phyloP scores from a whole-genome alignment of 2,329 filamentous ascomycete species.

The Pseudogymnoascus sp. region DNA sequence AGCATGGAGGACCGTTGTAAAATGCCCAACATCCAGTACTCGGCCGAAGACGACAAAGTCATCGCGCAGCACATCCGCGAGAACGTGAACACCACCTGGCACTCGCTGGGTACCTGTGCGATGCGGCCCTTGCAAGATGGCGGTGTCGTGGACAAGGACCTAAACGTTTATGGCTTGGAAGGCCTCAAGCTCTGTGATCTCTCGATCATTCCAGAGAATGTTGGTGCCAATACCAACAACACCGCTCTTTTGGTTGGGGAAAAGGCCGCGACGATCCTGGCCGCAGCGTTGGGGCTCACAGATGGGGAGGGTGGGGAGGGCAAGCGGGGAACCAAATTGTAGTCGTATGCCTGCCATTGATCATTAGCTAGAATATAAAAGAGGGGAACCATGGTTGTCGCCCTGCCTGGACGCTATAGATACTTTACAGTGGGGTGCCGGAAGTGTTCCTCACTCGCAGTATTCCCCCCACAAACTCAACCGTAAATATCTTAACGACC shows the following conservation, averaged over 20 bases:
- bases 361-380: not conserved
- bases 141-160: conserved; percentile 27
- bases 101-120: conserved; percentile 30
- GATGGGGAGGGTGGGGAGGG: not conserved
- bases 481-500: not conserved
- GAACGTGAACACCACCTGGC: conserved; percentile 28
- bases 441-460: not conserved
- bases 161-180: conserved; percentile 29
- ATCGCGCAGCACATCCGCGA: conserved; percentile 33
- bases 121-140: conserved; percentile 26
- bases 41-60: conserved; percentile 15
- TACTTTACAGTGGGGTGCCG: not conserved
- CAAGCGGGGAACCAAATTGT: not conserved
- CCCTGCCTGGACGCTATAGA: not conserved
- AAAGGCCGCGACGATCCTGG: conserved; percentile 31
- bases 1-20: conserved; percentile 11
- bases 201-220: conserved; percentile 30
- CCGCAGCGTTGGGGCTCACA: conserved; percentile 28
- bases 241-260: conserved; percentile 34
- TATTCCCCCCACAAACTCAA: not conserved
- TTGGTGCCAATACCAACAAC: conserved; percentile 37
- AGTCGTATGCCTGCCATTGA: not conserved
- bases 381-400: not conserved
- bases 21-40: conserved; percentile 9
- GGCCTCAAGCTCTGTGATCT: conserved; percentile 34